A percentile compares a stretch with the other conserved stretches of the same genome.
These are phyloP conservation scores for Starmerella ratchasimensis DNA, from an alignment of 805 yeast species.

Conservation along the genomic window DNA sequence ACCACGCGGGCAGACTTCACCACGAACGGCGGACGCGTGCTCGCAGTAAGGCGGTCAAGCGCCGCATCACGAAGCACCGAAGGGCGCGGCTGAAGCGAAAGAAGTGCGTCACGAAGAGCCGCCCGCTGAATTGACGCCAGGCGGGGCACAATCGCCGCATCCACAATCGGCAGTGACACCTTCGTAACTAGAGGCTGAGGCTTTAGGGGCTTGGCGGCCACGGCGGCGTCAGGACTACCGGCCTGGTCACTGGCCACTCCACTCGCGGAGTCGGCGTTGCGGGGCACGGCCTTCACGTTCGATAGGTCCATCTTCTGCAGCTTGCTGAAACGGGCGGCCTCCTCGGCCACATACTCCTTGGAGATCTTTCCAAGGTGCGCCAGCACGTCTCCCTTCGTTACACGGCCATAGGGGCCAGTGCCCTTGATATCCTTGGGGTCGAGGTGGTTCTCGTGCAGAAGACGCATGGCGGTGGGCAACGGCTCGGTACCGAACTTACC, in stretches of 20 bases:
- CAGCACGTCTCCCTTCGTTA: conserved; percentile 82
- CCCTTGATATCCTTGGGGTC: conserved; percentile 59
- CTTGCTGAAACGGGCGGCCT: conserved; percentile 43
- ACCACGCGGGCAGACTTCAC: conserved; percentile 15
- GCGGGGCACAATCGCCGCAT: conserved; percentile 23
- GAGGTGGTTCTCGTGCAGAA: conserved; percentile 49
- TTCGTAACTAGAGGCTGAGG: conserved; percentile 13
- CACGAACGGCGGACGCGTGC: conserved; percentile 32
- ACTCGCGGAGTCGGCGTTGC: too few species aligned
- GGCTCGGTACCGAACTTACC: conserved; percentile 51
- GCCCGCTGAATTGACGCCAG: conserved; percentile 32
- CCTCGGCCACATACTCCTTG: conserved; percentile 36
- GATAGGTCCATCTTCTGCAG: conserved; percentile 58
- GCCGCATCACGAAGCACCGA: conserved; percentile 41
- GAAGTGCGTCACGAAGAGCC: conserved; percentile 29
- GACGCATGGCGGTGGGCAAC: conserved; percentile 37
- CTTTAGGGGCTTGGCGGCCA: conserved; percentile 16
- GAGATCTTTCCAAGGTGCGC: conserved; percentile 68
- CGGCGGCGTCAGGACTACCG: conserved; percentile 14
- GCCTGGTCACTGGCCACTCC: conserved; percentile 15
- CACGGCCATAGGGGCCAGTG: conserved; percentile 78
- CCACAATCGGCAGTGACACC: conserved; percentile 9
- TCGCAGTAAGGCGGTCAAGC: conserved; percentile 46
- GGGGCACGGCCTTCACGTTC: conserved; percentile 33
- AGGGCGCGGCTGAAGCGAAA: conserved; percentile 29